Evolutionary conservation across 2,329 filamentous ascomycete genomes (phyloP).

Genomic region (Cladosporium oxysporum): DNA sequence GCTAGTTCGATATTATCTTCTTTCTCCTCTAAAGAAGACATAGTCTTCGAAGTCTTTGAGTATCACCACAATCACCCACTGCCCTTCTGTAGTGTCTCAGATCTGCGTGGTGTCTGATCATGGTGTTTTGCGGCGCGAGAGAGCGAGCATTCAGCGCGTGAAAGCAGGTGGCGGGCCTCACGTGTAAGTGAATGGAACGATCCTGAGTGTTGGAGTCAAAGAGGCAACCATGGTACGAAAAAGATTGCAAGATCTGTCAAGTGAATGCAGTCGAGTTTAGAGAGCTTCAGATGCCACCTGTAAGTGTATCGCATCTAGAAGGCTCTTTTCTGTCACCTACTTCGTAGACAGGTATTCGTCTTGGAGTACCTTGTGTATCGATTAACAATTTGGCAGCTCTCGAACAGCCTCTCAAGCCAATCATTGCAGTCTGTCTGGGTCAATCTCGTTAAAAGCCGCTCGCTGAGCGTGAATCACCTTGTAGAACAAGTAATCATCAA

Average conservation of each 20-base stretch:
- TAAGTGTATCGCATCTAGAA: background rate
- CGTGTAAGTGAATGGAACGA: background rate
- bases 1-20: background rate
- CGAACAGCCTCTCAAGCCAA: too few species aligned
- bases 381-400: background rate
- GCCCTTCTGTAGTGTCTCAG: background rate
- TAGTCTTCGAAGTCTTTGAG: background rate
- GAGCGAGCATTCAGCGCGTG: background rate
- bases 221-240: background rate
- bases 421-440: background rate
- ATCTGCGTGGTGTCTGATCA: background rate
- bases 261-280: background rate
- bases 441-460: background rate
- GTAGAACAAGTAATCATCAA: too few species aligned
- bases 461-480: too few species aligned
- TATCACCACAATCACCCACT: background rate
- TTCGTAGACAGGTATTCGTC: background rate
- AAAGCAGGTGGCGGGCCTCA: background rate
- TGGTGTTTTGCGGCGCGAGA: background rate
- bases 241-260: background rate
- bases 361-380: background rate
- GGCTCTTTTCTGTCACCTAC: background rate
- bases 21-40: background rate
- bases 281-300: background rate
- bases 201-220: background rate